These are phyloP conservation scores for Wilhelminamyces savonicus DNA, from an alignment of 805 yeast genomes.

Conservation along the genomic window DNA sequence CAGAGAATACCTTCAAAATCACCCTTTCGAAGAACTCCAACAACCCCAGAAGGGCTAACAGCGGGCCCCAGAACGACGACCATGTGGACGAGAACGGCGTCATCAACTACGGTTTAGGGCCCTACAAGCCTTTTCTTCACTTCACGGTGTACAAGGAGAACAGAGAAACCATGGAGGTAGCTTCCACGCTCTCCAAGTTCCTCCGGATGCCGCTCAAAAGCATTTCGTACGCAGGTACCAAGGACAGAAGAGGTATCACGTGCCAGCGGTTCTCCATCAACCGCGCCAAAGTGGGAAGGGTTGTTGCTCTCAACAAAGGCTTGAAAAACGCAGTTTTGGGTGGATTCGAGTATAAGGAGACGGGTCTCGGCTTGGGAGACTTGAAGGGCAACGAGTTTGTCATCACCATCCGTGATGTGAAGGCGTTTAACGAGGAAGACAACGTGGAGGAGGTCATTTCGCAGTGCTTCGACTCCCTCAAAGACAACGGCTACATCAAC, in stretches of 20 bases:
- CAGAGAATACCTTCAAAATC: conserved; percentile 57
- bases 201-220: conserved; percentile 66
- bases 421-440: conserved; percentile 24
- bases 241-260: conserved; percentile 94
- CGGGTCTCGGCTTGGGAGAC: conserved; percentile 69
- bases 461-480: conserved; percentile 51
- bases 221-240: conserved; percentile 88
- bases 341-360: conserved; percentile 61
- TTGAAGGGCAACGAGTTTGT: conserved; percentile 83
- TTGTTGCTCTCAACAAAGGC: conserved; percentile 68
- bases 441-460: conserved; percentile 42
- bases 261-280: conserved; percentile 74
- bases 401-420: conserved; percentile 75
- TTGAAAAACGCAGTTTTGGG: conserved; percentile 78
- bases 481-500: conserved; percentile 75
- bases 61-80: conserved; percentile 16
- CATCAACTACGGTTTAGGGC: conserved; percentile 69
- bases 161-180: conserved; percentile 96
- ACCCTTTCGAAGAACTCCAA: conserved; percentile 42
- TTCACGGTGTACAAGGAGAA: conserved; percentile 87
- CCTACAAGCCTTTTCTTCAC: conserved; percentile 60
- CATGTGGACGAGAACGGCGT: conserved; percentile 44
- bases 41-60: conserved; percentile 28
- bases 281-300: conserved; percentile 65
- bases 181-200: conserved; percentile 63